These are phyloP conservation scores for Nemania bipapillata DNA, from an alignment of 2,329 filamentous ascomycete species.

Conservation along the genomic window DNA sequence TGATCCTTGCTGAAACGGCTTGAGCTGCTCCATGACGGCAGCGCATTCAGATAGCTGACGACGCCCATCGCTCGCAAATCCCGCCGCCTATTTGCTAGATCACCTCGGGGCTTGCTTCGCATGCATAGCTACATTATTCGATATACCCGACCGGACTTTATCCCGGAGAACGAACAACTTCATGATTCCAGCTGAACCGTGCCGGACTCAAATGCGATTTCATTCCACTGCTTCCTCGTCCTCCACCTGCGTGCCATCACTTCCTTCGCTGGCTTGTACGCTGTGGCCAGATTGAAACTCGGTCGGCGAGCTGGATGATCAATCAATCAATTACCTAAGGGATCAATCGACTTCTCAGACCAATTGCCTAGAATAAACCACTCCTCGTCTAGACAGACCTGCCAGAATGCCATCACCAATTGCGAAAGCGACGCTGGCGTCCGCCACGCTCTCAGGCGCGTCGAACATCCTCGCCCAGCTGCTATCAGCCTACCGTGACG, in stretches of 20 bases:
- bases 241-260: conserved; percentile 20
- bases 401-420: conserved; percentile 61
- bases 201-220: conserved; percentile 30
- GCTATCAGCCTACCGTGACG: conserved; percentile 61
- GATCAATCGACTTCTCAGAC: background rate
- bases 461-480: conserved; percentile 68
- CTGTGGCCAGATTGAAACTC: conserved; percentile 36
- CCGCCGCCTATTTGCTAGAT: background rate
- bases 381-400: background rate
- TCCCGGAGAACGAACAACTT: background rate
- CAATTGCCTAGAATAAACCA: background rate
- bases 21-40: conserved; percentile 10
- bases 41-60: conserved; percentile 19
- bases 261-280: conserved; percentile 24
- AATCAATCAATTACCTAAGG: background rate
- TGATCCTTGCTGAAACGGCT: conserved; percentile 34
- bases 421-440: conserved; percentile 64
- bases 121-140: background rate
- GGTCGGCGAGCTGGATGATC: too few species aligned
- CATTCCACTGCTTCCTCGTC: conserved; percentile 1
- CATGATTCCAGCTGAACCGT: background rate
- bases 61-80: conserved; percentile 6
- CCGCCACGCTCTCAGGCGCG: conserved; percentile 61
- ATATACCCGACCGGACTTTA: conserved; percentile 8
- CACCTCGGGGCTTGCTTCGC: background rate